These are phyloP conservation scores for Sporothrix inflata DNA, from an alignment of 2,329 filamentous ascomycete genomes.

Conservation along the genomic window DNA sequence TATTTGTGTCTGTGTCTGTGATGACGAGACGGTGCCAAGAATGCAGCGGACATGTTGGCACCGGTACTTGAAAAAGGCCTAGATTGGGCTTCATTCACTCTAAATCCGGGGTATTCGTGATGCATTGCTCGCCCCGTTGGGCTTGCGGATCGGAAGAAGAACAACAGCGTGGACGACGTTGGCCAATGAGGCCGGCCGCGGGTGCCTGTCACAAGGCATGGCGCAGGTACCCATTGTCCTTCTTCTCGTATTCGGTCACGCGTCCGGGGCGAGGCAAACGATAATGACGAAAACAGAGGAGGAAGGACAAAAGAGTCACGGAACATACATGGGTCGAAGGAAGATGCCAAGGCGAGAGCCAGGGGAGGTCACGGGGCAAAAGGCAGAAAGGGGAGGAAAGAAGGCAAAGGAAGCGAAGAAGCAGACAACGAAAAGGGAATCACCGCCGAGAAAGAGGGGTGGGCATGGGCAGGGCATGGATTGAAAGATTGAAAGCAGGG, in stretches of 20 bases:
- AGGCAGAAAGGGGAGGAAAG: not conserved
- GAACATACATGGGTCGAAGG: not conserved
- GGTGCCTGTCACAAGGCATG: conserved; percentile 5
- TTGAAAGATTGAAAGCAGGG: not conserved
- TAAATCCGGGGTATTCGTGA: not conserved
- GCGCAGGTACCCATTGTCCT: conserved; percentile 14
- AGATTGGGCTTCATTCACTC: not conserved
- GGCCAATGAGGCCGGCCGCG: not conserved
- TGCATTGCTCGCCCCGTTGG: not conserved
- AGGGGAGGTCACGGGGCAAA: not conserved
- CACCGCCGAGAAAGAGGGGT: not conserved
- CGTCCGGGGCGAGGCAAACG: not conserved
- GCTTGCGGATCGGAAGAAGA: conserved; percentile 1
- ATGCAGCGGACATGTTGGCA: not conserved
- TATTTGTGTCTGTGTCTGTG: not conserved
- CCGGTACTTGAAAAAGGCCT: not conserved
- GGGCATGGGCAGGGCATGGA: not conserved
- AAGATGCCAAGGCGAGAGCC: not conserved
- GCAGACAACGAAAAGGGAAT: not conserved
- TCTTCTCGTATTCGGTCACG: conserved; percentile 9
- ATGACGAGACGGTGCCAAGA: not conserved
- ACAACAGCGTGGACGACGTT: not conserved
- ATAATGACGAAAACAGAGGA: not conserved
- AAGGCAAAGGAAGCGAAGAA: not conserved
- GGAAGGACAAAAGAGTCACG: not conserved